Evolutionary conservation across 371 early-diverging fungal genomes (phyloP), one percentile per base, ranked within the genome.

Genomic region (Smittium culicis): DNA sequence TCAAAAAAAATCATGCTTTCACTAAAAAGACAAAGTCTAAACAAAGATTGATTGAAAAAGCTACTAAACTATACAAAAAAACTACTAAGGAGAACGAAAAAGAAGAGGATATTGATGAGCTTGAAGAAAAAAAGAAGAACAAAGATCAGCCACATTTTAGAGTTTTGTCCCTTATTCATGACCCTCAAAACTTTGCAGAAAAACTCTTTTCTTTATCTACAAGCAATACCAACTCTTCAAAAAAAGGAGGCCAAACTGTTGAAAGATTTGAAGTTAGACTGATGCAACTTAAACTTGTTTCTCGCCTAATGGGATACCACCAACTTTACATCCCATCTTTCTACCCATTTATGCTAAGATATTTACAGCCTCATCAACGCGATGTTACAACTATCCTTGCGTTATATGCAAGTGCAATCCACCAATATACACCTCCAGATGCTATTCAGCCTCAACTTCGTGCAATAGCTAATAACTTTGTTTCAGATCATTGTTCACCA

Each of bases 161-260:
- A n/a, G n/a, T 60, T 8, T 25, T 60, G 8, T 60, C 28, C 28
- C 17, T 90, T 30, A 63, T 98, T 65, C 91, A 96, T 73, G 97
- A 96, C 76, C 92, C 98, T 45, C 97, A 96, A 81, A 89, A 86
- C 24, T 93, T 94, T 75, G 86, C 89, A 34, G 96, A 98, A 70
- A 90, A 92, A 76, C 77, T 96, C 28, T 93, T 92, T 74, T 81
- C 89, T 0, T 81, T 86, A 0, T 76, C 92, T 30, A 76, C 79
- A 63, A 71, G 67, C 65, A 67, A 71, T 58, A 34, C 74, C 17
- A 71, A 61, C 14, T 66, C 74, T 16, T 69, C 74, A 56, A 78
- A 76, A 70, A 73, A 74, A n/a, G 79, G 77, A 17, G 72, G 85
- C 27, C 74, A 82, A 31, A 80, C 82, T 35, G 87, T n/a, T n/a